phyloP scores from a whole-genome alignment of 257 asterid genomes.

The Scutellaria barbata region DNA sequence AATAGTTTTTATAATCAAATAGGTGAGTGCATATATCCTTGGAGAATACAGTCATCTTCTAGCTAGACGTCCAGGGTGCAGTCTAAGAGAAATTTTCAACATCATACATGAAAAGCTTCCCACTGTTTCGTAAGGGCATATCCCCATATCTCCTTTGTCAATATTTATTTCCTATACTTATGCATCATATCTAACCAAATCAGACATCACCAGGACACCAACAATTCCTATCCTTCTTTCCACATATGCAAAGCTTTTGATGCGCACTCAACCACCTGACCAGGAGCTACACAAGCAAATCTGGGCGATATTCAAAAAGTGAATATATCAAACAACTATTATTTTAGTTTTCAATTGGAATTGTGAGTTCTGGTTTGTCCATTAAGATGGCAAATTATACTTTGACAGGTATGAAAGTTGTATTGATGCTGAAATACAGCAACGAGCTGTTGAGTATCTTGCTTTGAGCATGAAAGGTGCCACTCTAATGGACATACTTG shows the following conservation, averaged over 20 bases:
- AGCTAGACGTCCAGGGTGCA: conserved; percentile 89
- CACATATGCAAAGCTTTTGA: conserved; percentile 87
- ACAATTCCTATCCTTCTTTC: conserved; percentile 91
- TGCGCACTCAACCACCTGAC: conserved; percentile 93
- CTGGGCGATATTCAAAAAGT: conserved; percentile 86
- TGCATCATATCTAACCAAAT: conserved; percentile 32
- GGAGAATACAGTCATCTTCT: conserved; percentile 97
- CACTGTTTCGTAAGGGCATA: conserved; percentile 80
- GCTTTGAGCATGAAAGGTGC: conserved; percentile 92
- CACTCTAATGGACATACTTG: conserved; percentile 79
- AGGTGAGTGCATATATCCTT: conserved; percentile 95
- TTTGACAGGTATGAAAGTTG: conserved; percentile 79
- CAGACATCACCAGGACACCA: conserved; percentile 63
- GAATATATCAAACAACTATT: conserved; percentile 28
- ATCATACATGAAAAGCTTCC: conserved; percentile 92
- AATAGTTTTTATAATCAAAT: conserved; percentile 34
- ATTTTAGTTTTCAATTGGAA: conserved; percentile 17
- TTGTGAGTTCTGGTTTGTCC: conserved; percentile 27
- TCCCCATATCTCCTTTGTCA: conserved; percentile 32
- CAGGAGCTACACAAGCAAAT: conserved; percentile 81
- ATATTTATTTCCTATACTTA: conserved; percentile 30
- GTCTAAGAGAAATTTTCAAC: conserved; percentile 82
- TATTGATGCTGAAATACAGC: conserved; percentile 94
- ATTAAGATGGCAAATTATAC: conserved; percentile 30
- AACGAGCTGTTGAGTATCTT: conserved; percentile 89